Evolutionary conservation across 1,284 basidiomycete species (phyloP).

Genomic region (Cutaneotrichosporon cavernicola): DNA sequence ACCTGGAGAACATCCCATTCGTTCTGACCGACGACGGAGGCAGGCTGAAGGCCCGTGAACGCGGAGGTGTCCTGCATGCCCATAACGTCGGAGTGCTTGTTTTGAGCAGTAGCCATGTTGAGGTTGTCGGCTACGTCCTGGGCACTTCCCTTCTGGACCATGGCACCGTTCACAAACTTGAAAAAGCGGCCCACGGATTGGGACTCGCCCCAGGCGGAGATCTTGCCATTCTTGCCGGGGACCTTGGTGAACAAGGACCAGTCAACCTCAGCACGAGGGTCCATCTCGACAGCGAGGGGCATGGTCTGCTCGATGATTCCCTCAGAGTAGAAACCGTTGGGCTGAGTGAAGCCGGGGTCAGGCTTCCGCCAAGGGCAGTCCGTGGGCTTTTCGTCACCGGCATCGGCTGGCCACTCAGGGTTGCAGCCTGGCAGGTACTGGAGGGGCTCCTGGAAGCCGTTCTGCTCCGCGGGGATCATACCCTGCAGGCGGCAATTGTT

Average conservation of each 20-base stretch:
- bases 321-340: constrained; percentile 11
- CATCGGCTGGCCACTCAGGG: constrained; percentile 17
- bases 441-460: constrained; percentile 14
- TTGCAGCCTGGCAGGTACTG: constrained; percentile 23
- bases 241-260: not conserved
- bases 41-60: not conserved
- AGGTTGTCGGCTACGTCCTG: constrained; percentile 9
- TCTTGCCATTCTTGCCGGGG: not conserved
- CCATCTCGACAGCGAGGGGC: constrained; percentile 3
- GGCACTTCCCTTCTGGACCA: constrained; percentile 2
- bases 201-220: not conserved
- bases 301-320: not conserved
- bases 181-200: not conserved
- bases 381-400: constrained; percentile 16
- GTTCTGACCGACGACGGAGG: not conserved
- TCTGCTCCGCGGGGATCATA: constrained; percentile 22
- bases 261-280: not conserved
- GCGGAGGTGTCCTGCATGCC: constrained; percentile 1
- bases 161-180: constrained; percentile 1
- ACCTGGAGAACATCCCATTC: not conserved
- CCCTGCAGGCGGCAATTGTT: constrained; percentile 18
- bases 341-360: constrained; percentile 16
- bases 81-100: not conserved
- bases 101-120: constrained; percentile 1
- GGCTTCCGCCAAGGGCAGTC: constrained; percentile 8